Evolutionary conservation across 768 basidiomycete species (phyloP).

Genomic region (Lactarius sanguifluus): DNA sequence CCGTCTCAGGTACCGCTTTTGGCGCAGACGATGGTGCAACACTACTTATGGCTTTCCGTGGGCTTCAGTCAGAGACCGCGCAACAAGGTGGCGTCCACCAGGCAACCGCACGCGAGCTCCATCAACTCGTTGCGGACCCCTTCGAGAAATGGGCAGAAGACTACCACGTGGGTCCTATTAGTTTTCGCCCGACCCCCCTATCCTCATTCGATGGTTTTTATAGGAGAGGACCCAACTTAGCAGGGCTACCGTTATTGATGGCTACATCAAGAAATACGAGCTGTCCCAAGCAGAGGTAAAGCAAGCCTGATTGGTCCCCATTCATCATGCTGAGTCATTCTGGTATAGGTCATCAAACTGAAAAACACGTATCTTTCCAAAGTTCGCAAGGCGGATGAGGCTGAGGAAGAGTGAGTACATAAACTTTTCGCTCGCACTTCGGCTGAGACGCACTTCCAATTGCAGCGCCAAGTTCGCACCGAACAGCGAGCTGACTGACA

Average conservation of each 20-base stretch:
- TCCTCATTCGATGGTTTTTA: neutral
- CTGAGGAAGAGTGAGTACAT: constrained; percentile 83
- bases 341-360: constrained; percentile 52
- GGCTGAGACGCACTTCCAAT: constrained; percentile 15
- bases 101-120: constrained; percentile 71
- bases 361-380: constrained; percentile 78
- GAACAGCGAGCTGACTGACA: constrained; percentile 57
- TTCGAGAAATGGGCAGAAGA: constrained; percentile 77
- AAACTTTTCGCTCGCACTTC: constrained; percentile 16
- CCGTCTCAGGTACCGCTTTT: constrained; percentile 58
- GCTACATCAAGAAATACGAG: constrained; percentile 60
- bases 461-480: constrained; percentile 86
- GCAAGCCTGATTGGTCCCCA: constrained; percentile 18
- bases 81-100: constrained; percentile 75
- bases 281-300: constrained; percentile 61
- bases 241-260: constrained; percentile 30
- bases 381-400: constrained; percentile 83
- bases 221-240: constrained; percentile 24
- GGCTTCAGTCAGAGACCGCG: constrained; percentile 70
- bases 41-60: constrained; percentile 73
- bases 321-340: constrained; percentile 9
- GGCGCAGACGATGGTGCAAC: constrained; percentile 83
- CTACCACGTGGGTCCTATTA: constrained; percentile 55
- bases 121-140: constrained; percentile 72
- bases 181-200: neutral